Base-by-base conservation (phyloP, 2,329 filamentous ascomycete species). In the Xylaria polymorpha region DNA sequence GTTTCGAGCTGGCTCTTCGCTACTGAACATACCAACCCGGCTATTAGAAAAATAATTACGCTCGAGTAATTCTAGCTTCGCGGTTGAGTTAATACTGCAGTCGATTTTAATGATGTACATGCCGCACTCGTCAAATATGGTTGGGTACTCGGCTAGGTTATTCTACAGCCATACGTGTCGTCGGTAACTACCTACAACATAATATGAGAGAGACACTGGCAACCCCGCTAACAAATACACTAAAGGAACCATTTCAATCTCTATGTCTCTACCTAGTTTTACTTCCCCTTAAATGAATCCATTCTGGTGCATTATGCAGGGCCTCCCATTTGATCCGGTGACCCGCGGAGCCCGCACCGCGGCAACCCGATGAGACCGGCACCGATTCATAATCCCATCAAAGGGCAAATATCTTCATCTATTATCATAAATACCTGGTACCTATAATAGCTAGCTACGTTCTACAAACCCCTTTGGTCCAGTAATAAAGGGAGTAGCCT, bases 341-440 rank as follows among this genome's bases (percentile, higher is more conserved):
- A 15, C 57, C 67, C 68, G 68, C 68, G 68, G 68, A 44, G 56
- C 32, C 68, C 68, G 68, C n/a, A 43, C 9, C 41, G 25, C 64
- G 37, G 61, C 35, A 43, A 39, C 61, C 61, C 60, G 60, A 51
- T 22, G 35, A 56, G 18, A 53, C 68, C 68, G 60, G 35, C 20
- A 22, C 61, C 57, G 67, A 64, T 18, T 20, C 18, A 64, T 22
- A 9, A 25, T 22, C n/a, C 15, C 12, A 20, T 18, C 6, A 39
- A 44, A 6, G 2, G 22, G 55, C 2, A 15, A 25, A 50, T n/a
- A 51, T n/a, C n/a, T 32, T 51, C 25, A 7, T 32, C 0, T 9
- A 32, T 32, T n/a, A 37, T 37, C 35, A 1, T 37, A 37, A 12
- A 12, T 37, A 37, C 15, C 9, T 22, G 8, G 25, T 51, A 32